Percentiles rank a stretch among this genome's conserved stretches.
These are phyloP conservation scores for Telopea speciosissima DNA, from an alignment of 177 flowering plant genomes.

Conservation along the genomic window DNA sequence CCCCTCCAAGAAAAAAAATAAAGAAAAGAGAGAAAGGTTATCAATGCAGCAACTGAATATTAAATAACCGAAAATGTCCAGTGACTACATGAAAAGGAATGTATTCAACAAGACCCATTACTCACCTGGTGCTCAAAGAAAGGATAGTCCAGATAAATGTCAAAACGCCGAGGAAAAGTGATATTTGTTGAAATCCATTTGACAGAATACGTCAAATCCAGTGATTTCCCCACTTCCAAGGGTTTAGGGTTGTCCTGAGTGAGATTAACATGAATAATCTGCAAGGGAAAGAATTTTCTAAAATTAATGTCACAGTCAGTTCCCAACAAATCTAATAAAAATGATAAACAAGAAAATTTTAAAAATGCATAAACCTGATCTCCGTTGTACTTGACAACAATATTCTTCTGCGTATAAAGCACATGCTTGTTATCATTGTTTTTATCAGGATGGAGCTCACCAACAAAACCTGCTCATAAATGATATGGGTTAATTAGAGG, in stretches of 20 bases:
- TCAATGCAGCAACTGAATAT: background rate
- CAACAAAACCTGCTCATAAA: slow-evolving; percentile 68
- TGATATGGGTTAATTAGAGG: background rate
- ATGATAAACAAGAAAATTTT: background rate
- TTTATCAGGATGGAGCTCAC: slow-evolving; percentile 72
- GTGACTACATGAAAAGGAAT: background rate
- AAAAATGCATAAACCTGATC: slow-evolving; percentile 64
- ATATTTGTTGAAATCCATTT: slow-evolving; percentile 73
- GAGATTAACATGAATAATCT: slow-evolving; percentile 96
- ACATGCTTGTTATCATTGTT: slow-evolving; percentile 69
- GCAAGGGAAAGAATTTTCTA: slow-evolving; percentile 12
- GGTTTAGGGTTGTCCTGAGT: slow-evolving; percentile 76
- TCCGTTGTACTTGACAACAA: slow-evolving; percentile 60
- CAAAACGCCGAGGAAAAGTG: slow-evolving; percentile 87
- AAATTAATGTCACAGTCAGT: background rate
- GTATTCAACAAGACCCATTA: background rate
- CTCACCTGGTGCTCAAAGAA: slow-evolving; percentile 98
- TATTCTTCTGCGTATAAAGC: slow-evolving; percentile 73
- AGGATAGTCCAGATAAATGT: slow-evolving; percentile 94
- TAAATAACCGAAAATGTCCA: background rate
- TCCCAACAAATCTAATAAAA: background rate
- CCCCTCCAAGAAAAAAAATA: background rate
- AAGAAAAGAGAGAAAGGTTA: background rate
- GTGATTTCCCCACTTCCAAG: slow-evolving; percentile 59
- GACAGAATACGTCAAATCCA: slow-evolving; percentile 85